Conservation (phyloP, 2,329 filamentous ascomycete genomes). For the Diaporthe vaccinii region DNA sequence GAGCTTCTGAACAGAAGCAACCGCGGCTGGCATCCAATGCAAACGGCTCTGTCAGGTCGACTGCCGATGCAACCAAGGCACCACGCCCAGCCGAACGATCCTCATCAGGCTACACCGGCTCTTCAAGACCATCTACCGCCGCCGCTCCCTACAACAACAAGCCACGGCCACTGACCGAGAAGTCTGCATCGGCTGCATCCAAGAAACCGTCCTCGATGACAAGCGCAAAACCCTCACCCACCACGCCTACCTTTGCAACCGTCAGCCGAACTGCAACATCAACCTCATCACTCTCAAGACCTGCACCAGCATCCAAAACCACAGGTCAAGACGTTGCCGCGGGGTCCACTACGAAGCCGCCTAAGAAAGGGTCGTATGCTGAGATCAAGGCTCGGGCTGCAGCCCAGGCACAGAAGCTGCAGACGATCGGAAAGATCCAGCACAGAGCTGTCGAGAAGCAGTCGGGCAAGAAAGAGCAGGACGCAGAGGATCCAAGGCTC, state of each 20-base stretch:
- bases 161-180: constrained; percentile 42
- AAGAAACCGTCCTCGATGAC: constrained; percentile 36
- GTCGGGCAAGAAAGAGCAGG: constrained; percentile 68
- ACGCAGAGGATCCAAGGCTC: constrained; percentile 56
- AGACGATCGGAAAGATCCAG: constrained; percentile 78
- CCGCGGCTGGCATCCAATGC: constrained; percentile 51
- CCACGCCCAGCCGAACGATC: constrained; percentile 43
- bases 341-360: constrained; percentile 53
- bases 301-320: constrained; percentile 25
- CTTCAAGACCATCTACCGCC: constrained; percentile 43
- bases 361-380: constrained; percentile 81
- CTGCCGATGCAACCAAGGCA: constrained; percentile 45
- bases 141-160: constrained; percentile 43
- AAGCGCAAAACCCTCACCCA: constrained; percentile 37
- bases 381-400: constrained; percentile 82
- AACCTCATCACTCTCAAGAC: constrained; percentile 15
- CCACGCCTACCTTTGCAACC: constrained; percentile 30
- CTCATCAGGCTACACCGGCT: constrained; percentile 40
- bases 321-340: constrained; percentile 52
- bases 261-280: constrained; percentile 18
- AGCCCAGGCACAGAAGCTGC: constrained; percentile 72
- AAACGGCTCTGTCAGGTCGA: constrained; percentile 43
- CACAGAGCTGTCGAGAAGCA: constrained; percentile 79
- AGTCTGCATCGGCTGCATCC: constrained; percentile 38
- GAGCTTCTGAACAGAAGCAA: constrained; percentile 57